A percentile compares a stretch with the other conserved stretches of the same genome.
Conservation (phyloP, 169 alveolate species). For the Perkinsus chesapeaki region DNA sequence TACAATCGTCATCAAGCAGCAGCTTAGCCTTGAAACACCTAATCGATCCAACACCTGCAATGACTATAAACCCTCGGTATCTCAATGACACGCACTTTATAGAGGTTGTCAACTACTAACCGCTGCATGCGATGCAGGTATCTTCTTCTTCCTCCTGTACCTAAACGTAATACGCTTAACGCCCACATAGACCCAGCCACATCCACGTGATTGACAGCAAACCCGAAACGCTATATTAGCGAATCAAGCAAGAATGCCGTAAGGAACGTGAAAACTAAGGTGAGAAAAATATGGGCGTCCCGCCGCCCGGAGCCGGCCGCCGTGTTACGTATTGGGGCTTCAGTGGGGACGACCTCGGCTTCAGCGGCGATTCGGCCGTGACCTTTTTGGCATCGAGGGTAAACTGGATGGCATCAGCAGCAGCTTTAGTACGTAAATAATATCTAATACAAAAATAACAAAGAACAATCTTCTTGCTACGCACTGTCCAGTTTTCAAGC, state of each 20-base stretch:
- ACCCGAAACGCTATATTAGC: neutral
- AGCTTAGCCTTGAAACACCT: no score
- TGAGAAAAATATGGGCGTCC: neutral
- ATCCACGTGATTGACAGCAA: neutral
- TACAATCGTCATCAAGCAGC: no score
- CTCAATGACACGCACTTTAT: neutral
- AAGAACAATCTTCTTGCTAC: neutral
- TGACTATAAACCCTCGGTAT: no score
- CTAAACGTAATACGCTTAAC: neutral
- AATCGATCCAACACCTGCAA: no score
- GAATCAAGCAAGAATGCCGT: neutral
- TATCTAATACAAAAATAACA: slow-evolving; percentile 34
- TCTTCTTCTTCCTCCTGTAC: neutral
- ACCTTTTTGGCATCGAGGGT: slow-evolving; percentile 76
- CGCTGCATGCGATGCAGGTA: neutral
- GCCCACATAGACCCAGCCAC: neutral
- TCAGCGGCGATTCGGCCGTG: slow-evolving; percentile 37
- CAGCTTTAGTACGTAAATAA: slow-evolving; percentile 93
- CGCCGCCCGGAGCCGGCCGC: neutral
- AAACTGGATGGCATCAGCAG: slow-evolving; percentile 95
- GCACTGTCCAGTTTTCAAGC: slow-evolving; percentile 90
- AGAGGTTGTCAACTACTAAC: neutral
- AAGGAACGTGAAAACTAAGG: neutral
- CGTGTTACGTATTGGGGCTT: neutral
- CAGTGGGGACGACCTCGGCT: neutral